A percentile compares a stretch with the other conserved stretches of the same genome.
Evolutionary conservation across 2,329 filamentous ascomycete genomes (phyloP).

Genomic region (Stemphylium vesicarium): DNA sequence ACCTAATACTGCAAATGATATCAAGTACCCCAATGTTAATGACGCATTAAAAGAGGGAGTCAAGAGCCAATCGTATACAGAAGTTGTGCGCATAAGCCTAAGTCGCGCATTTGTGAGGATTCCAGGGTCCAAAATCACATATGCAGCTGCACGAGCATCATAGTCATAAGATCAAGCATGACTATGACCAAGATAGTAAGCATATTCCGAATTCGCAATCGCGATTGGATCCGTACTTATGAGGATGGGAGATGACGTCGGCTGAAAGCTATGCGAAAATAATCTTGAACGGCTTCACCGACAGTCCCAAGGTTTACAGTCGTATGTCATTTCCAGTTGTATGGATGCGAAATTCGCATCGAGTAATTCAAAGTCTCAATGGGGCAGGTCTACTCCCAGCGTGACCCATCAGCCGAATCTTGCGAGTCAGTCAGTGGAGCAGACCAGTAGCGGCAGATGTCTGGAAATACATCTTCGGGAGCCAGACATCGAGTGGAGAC

Average conservation of each 20-base stretch:
- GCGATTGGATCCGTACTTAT: too few relatives aligned
- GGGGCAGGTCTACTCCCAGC: neutral
- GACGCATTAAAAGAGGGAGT: too few relatives aligned
- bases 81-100: neutral
- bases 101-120: too few relatives aligned
- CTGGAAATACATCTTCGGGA: neutral
- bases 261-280: too few relatives aligned
- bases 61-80: too few relatives aligned
- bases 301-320: neutral
- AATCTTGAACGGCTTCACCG: neutral
- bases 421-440: conserved; percentile 2
- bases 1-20: too few relatives aligned
- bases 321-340: conserved; percentile 1
- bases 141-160: neutral
- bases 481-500: neutral
- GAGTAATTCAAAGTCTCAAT: neutral
- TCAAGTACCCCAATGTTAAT: too few relatives aligned
- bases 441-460: neutral
- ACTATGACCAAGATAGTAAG: neutral
- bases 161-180: neutral
- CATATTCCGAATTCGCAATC: too few relatives aligned
- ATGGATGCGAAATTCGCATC: neutral
- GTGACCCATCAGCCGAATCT: neutral
- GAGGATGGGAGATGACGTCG: too few relatives aligned
- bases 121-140: neutral